phyloP scores from a whole-genome alignment of 345 rosid species.

The Aquilaria malaccensis region DNA sequence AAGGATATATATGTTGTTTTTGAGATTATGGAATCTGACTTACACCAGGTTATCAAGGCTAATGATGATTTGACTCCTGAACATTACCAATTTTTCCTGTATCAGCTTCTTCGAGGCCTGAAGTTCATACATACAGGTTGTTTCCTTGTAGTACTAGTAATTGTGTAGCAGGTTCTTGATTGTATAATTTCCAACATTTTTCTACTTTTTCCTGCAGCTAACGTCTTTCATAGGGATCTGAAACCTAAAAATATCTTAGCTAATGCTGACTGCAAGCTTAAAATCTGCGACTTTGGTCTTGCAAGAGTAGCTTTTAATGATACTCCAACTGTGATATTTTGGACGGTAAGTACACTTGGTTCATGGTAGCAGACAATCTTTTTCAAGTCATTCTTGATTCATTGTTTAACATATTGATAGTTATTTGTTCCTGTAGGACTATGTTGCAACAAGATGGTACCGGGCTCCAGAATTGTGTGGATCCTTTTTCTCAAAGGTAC shows the following conservation, averaged over 20 bases:
- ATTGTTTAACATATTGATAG: background rate
- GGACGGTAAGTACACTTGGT: constrained; percentile 52
- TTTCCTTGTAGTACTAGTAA: background rate
- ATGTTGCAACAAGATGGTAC: constrained; percentile 93
- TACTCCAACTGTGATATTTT: constrained; percentile 89
- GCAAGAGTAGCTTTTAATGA: constrained; percentile 95
- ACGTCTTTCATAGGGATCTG: constrained; percentile 90
- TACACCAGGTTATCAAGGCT: constrained; percentile 45
- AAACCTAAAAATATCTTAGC: constrained; percentile 95
- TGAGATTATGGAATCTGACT: constrained; percentile 48
- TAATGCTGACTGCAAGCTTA: constrained; percentile 93
- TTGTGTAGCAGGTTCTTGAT: background rate
- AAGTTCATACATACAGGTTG: constrained; percentile 96
- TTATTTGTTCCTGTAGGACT: constrained; percentile 42
- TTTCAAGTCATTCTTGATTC: background rate
- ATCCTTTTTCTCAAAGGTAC: constrained; percentile 83
- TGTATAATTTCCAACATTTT: background rate
- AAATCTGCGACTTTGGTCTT: constrained; percentile 98
- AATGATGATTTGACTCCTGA: constrained; percentile 43
- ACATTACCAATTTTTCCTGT: constrained; percentile 42
- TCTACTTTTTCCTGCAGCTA: constrained; percentile 32
- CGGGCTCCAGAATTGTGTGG: constrained; percentile 91
- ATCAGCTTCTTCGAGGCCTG: constrained; percentile 52
- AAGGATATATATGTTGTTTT: constrained; percentile 40
- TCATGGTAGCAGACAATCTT: background rate